Base-by-base conservation (phyloP, 345 rosid species). In the Fremontodendron californicum region DNA sequence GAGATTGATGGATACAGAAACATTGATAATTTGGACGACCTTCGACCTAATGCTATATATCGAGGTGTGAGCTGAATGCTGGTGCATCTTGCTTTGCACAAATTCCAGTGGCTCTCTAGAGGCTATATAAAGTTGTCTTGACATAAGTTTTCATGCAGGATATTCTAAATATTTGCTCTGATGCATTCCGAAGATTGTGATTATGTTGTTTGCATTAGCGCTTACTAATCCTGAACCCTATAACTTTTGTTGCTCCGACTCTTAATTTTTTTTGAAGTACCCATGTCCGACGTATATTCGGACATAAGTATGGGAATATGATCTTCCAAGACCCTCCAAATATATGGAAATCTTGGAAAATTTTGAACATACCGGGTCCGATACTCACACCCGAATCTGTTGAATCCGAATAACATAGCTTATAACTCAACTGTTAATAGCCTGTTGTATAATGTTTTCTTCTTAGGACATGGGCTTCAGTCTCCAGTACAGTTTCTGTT, bases 21-120 rank as follows among this genome's bases (percentile, higher is more conserved):
- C 80, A 74, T 92, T 25, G 93, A 94, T 60, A 91, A 84, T 77
- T 91, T 96, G 95, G 98, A 96, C 78, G 98, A 96, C 81, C 91
- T 96, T 82, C 92, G 90, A 72, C 88, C 92, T 1, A 93, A 93
- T 81, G 92, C 85, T 0, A 71, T 92, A 40, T 96, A 96, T 73
- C 90, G 98, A 3, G 98, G 99, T 33, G 88, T 88, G 65, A 89
- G 82, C 78, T 93, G 87, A 92, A 75, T 67, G 49, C 11, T 52
- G 23, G 27, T 40, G 29, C 73, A 29, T 67, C 40, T 9, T 48
- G 33, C 25, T 60, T 68, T 27, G 42, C 61, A 61, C 15, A 58
- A 68, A 49, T 42, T 57, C 19, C 25, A 29, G 37, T 23, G 49
- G 49, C 16, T 52, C 73, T n/a, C 21, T 9, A 43, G 52, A 21